A percentile compares a stretch with the other conserved stretches of the same genome.
Evolutionary conservation across 371 early-diverging fungal species (phyloP).

Genomic region (Zancudomyces culisetae): DNA sequence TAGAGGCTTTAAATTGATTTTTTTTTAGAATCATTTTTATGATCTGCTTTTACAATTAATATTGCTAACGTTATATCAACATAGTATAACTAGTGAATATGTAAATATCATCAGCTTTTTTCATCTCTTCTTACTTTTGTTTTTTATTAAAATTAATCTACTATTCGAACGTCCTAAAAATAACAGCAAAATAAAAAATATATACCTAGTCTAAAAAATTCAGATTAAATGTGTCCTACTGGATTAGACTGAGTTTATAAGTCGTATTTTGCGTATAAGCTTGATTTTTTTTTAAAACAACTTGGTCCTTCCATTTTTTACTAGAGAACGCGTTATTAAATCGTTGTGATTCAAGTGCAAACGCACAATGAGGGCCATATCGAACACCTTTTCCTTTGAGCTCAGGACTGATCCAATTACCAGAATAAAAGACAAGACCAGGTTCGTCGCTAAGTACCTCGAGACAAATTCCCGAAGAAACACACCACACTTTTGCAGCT

Average conservation of each 20-base stretch:
- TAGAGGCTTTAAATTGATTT: too few species aligned
- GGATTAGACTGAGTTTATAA: slow-evolving; percentile 7
- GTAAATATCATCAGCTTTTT: background rate
- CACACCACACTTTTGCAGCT: slow-evolving; percentile 19
- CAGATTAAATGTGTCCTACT: background rate
- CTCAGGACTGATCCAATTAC: slow-evolving; percentile 27
- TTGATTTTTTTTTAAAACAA: slow-evolving; percentile 9
- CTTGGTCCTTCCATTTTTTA: slow-evolving; percentile 13
- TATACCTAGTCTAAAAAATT: background rate
- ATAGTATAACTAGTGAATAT: too few species aligned
- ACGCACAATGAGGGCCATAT: slow-evolving; percentile 23
- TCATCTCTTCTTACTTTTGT: background rate
- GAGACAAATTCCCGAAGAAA: slow-evolving; percentile 22
- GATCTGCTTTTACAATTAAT: too few species aligned
- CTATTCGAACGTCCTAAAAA: too few species aligned
- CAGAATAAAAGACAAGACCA: slow-evolving; percentile 36
- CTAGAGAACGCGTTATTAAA: slow-evolving; percentile 29
- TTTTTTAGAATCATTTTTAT: too few species aligned
- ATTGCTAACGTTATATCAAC: too few species aligned
- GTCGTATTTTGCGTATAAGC: slow-evolving; percentile 9
- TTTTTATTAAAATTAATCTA: background rate
- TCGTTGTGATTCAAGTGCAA: slow-evolving; percentile 29
- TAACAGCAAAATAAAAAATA: background rate
- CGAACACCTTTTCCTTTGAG: slow-evolving; percentile 8
- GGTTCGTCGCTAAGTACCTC: slow-evolving; percentile 22